These are phyloP conservation scores for Comarum palustre DNA, from an alignment of 306 rosid species.

Conservation along the genomic window DNA sequence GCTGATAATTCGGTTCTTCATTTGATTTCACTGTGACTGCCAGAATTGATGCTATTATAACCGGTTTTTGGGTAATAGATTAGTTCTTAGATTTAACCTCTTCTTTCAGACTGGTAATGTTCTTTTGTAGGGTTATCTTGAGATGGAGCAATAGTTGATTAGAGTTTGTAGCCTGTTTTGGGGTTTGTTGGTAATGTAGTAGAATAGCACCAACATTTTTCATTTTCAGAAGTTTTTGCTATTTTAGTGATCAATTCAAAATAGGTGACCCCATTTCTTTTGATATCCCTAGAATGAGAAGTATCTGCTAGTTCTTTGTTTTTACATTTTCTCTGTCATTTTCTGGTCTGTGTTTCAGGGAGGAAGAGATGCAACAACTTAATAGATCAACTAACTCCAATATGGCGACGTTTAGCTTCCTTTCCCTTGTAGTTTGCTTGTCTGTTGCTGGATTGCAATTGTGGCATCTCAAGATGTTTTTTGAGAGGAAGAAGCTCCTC, in stretches of 20 bases:
- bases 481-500: slow-evolving; percentile 87
- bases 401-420: slow-evolving; percentile 74
- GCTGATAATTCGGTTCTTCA: neutral
- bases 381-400: slow-evolving; percentile 63
- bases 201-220: neutral
- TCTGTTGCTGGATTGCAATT: slow-evolving; percentile 85
- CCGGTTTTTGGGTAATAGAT: neutral
- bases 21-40: neutral
- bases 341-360: slow-evolving; percentile 45
- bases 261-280: slow-evolving; percentile 1
- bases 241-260: neutral
- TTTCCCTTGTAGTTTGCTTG: slow-evolving; percentile 70
- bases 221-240: neutral
- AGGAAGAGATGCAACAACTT: slow-evolving; percentile 87
- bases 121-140: neutral
- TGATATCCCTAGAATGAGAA: neutral
- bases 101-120: neutral
- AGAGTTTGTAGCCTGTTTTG: neutral
- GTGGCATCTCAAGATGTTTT: slow-evolving; percentile 93
- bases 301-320: neutral
- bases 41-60: neutral
- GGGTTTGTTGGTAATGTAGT: neutral
- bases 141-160: neutral
- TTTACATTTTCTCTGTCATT: neutral
- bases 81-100: neutral